Evolutionary conservation across 2,329 filamentous ascomycete species (phyloP), one percentile per base, ranked within the genome.

Genomic region (Trichophyton simii): DNA sequence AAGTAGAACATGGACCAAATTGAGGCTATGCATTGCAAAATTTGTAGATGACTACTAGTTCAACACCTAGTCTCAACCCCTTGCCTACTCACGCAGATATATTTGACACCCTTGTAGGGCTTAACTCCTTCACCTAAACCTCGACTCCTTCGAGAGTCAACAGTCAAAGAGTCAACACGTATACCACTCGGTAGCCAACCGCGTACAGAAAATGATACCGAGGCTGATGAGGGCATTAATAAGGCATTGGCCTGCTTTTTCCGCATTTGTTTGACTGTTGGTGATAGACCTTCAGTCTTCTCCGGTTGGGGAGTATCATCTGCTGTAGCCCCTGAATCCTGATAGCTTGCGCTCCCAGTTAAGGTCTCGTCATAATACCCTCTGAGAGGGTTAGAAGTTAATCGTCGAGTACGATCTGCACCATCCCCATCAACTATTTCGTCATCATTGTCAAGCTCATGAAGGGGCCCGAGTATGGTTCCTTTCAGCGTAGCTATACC

Each of bases 41-140:
- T 31, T n/a, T 28, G 13, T 34, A 31, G 31, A 54, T 31, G 28
- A 28, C 8, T 15, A 13, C 22, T 6, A 54, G 18, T 20, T 71
- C 60, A 75, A 63, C 70, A 73, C 61, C 76, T 71, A 48, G 72
- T 69, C 65, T 80, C 78, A n/a, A 80, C 71, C 0, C 84, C 84
- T 65, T 77, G 77, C 62, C 76, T 75, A 70, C 82, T 84, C 11
- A 85, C 82, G 67, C 91, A 96, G 68, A 99, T 73, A 74, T 99
- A 99, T 76, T 99, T 99, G 66, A 99, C 94, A 1, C 94, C 94
- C 76, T 97, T 99, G 75, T 96, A 97, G 25, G 94, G 94, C 75
- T 91, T 95, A 44, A 97, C 85, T 1, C 88, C 85, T 66, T 95
- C 90, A 0, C 90, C 90, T 54, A 99, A 69, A 0, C 94, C 94